Base-by-base conservation (phyloP, 2,329 filamentous ascomycete genomes). In the Ilyonectria robusta region DNA sequence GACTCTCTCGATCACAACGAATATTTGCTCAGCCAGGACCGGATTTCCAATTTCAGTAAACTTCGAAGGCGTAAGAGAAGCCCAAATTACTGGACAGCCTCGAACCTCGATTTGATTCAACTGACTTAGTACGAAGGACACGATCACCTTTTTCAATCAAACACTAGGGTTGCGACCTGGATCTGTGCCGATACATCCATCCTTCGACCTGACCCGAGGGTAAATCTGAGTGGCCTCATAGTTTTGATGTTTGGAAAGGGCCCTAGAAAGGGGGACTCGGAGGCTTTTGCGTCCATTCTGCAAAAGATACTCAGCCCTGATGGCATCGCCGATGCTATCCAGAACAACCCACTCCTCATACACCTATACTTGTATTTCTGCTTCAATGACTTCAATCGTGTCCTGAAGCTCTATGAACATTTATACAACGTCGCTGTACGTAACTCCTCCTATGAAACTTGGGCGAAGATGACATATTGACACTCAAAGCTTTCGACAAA, bases 141-240 rank as follows among this genome's bases (percentile, higher is more conserved):
- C 37, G 37, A 37, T 29, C 46, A 51, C 23, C 26, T 61, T 9
- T 37, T 57, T 10, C 17, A n/a, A 33, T 61, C 63, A 11, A 57
- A 55, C 44, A 62, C 44, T 2, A 47, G 63, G 21, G 46, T 66
- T 53, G 58, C 51, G 15, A 61, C 51, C 26, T 66, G 63, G 63
- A 46, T 62, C 17, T 66, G 57, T 21, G 42, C 23, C 1, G 46
- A 62, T 26, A 31, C 33, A 1, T 19, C 46, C 19, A 26, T 51
- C 17, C 31, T 57, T 6, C 13, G 8, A 6, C 44, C 40, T 15
- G 26, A 37, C 8, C n/a, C 17, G 3, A 54, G 17, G 7, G 46
- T 62, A 5, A 56, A 15, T 8, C 4, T 54, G 10, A 62, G 29
- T 15, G 35, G 29, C 10, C 31, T 66, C 7, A 57, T 62, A 17